A percentile compares a stretch with the other conserved stretches of the same genome.
These are phyloP conservation scores for Cardamine resedifolia DNA, from an alignment of 345 rosid genomes.

Conservation along the genomic window DNA sequence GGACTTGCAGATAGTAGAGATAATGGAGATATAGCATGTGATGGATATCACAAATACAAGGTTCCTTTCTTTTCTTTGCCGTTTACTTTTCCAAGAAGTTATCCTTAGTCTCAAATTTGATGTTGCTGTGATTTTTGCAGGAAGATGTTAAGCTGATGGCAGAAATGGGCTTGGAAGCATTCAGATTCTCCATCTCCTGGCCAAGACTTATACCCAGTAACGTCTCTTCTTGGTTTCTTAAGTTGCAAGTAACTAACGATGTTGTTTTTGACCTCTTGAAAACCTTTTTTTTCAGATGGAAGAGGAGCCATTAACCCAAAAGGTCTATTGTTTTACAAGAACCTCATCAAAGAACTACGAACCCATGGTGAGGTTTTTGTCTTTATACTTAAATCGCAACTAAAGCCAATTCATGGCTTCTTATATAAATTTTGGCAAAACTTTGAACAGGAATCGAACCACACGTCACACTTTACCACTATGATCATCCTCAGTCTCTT, in stretches of 20 bases:
- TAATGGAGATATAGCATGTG: slow-evolving; percentile 56
- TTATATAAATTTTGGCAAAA: neutral
- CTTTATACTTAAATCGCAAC: neutral
- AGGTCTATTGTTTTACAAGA: too few relatives aligned
- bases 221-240: neutral
- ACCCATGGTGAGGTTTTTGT: slow-evolving; percentile 41
- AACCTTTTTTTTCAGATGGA: slow-evolving; percentile 51
- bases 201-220: slow-evolving; percentile 76
- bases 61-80: slow-evolving; percentile 22
- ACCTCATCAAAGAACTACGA: slow-evolving; percentile 51
- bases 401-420: neutral
- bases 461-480: slow-evolving; percentile 56
- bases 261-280: neutral
- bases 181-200: slow-evolving; percentile 85
- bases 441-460: slow-evolving; percentile 57
- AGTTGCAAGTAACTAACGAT: neutral
- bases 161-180: slow-evolving; percentile 61
- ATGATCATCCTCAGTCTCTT: slow-evolving; percentile 66
- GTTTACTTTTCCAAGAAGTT: neutral
- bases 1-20: slow-evolving; percentile 27
- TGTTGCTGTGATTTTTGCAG: slow-evolving; percentile 34
- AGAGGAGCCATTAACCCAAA: slow-evolving; percentile 61
- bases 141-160: slow-evolving; percentile 83
- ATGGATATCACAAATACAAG: slow-evolving; percentile 70
- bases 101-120: neutral